Evolutionary conservation across 495 filamentous ascomycete genomes (phyloP).

Genomic region (Neurospora sublineolata): DNA sequence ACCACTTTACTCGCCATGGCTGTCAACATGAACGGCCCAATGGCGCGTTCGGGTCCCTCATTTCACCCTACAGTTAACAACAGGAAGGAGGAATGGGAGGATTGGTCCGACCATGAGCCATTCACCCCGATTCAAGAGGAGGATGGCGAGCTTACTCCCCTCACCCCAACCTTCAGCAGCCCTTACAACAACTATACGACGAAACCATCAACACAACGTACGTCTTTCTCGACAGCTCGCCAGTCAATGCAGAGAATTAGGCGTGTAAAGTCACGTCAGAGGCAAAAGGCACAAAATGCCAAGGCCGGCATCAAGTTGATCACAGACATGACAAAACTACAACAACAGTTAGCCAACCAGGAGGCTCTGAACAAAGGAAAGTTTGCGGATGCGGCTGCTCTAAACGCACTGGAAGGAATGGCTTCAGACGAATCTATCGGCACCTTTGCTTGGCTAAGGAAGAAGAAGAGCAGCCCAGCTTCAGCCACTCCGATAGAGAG

Average conservation of each 20-base stretch:
- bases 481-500: conserved; percentile 13
- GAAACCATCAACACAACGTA: conserved; percentile 3
- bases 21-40: conserved; percentile 10
- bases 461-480: conserved; percentile 13
- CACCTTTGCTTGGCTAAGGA: conserved; percentile 33
- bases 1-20: background rate
- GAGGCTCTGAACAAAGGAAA: conserved; percentile 4
- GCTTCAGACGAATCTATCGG: conserved; percentile 28
- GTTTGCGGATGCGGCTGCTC: conserved; percentile 40
- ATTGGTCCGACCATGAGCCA: conserved; percentile 33
- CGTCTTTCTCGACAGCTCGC: conserved; percentile 12
- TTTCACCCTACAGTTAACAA: conserved; percentile 1
- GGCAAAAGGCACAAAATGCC: conserved; percentile 44
- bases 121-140: conserved; percentile 14
- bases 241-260: conserved; percentile 25
- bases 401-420: conserved; percentile 37
- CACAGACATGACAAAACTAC: conserved; percentile 39
- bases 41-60: background rate
- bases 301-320: conserved; percentile 55
- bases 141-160: conserved; percentile 17
- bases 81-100: conserved; percentile 37
- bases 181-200: conserved; percentile 5
- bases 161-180: conserved; percentile 9
- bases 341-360: conserved; percentile 13
- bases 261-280: conserved; percentile 34